Conservation (phyloP, 2,329 filamentous ascomycete species). For the Talaromyces albobiverticillius region DNA sequence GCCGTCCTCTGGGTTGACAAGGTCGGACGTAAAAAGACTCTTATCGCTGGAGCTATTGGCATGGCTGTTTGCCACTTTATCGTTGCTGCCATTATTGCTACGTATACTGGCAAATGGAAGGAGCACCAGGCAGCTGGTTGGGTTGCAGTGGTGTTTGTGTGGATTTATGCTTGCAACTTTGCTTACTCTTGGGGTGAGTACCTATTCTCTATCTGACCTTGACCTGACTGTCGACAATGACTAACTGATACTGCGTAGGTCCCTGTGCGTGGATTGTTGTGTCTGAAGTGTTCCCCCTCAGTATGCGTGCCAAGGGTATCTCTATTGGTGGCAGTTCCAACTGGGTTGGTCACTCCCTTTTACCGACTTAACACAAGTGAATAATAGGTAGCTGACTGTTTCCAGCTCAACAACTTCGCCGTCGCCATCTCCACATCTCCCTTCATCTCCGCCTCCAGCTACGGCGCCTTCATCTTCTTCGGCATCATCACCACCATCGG, state of each 20-base stretch:
- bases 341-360: conserved; percentile 65
- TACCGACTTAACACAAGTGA: no score
- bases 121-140: conserved; percentile 52
- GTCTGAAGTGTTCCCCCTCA: conserved; percentile 61
- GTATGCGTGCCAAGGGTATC: conserved; percentile 62
- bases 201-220: no score
- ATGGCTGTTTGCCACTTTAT: conserved; percentile 52
- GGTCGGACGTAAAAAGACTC: conserved; percentile 47
- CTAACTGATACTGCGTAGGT: not conserved
- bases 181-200: conserved; percentile 58
- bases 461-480: conserved; percentile 59
- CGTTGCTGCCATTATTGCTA: conserved; percentile 41
- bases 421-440: conserved; percentile 58
- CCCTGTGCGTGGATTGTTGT: not conserved
- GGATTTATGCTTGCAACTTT: conserved; percentile 63
- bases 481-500: conserved; percentile 48
- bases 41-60: conserved; percentile 46
- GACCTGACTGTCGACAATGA: no score
- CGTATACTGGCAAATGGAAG: conserved; percentile 50
- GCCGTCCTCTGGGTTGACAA: conserved; percentile 52
- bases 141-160: conserved; percentile 55
- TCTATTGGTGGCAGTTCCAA: conserved; percentile 62
- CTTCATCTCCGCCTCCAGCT: conserved; percentile 57
- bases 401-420: not conserved
- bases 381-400: no score